Conservation (phyloP, 169 alveolate species). For the Cryptosporidium ubiquitum region DNA sequence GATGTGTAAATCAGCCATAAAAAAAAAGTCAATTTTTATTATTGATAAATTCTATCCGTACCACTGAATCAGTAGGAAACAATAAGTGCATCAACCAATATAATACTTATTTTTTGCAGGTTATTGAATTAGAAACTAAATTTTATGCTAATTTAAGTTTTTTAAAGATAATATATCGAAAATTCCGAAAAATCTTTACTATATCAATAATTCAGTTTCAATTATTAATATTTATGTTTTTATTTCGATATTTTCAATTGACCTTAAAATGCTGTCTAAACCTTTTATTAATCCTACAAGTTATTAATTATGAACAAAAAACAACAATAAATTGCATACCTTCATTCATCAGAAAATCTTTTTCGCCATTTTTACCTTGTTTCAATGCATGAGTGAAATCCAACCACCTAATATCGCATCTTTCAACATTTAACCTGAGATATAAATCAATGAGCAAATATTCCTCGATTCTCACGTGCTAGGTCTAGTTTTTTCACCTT, state of each 20-base stretch:
- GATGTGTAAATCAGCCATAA: too few species aligned
- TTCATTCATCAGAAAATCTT: conserved; percentile 9
- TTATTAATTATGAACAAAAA: not conserved
- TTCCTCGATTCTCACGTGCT: not conserved
- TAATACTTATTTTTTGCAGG: too few species aligned
- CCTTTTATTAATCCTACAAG: conserved; percentile 20
- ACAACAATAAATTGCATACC: not conserved
- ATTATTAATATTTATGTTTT: not conserved
- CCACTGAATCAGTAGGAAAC: not conserved
- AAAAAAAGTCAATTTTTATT: too few species aligned
- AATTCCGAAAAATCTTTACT: too few species aligned
- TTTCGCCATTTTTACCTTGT: not conserved
- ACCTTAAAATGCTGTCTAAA: conserved; percentile 8
- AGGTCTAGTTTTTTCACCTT: not conserved
- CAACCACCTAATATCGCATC: conserved; percentile 61
- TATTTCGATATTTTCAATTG: not conserved
- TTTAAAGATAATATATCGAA: too few species aligned
- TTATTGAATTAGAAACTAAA: too few species aligned
- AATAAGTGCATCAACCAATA: too few species aligned
- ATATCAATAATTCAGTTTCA: not conserved
- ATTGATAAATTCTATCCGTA: too few species aligned
- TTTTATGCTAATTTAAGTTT: too few species aligned
- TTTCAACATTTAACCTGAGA: conserved; percentile 26
- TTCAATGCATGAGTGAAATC: conserved; percentile 63
- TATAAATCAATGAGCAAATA: not conserved